Evolutionary conservation across 2,329 filamentous ascomycete species (phyloP).

Genomic region (Penicillium sp.): DNA sequence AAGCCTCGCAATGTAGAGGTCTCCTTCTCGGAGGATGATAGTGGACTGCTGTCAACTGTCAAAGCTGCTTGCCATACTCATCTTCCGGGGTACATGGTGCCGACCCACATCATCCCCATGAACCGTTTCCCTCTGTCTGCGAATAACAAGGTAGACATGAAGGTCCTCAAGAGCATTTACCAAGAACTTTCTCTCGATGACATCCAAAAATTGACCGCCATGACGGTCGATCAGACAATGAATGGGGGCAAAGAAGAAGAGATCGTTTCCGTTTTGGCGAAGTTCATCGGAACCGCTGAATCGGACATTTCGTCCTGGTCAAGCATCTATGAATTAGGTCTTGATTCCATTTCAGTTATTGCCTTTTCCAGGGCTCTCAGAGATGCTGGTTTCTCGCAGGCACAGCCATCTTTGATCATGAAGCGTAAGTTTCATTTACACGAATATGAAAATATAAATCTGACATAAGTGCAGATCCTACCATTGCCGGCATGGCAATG

Average conservation of each 20-base stretch:
- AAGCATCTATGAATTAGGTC: slow-evolving; percentile 76
- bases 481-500: slow-evolving; percentile 37
- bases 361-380: slow-evolving; percentile 61
- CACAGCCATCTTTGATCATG: slow-evolving; percentile 62
- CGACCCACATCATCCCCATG: slow-evolving; percentile 71
- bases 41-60: slow-evolving; percentile 44
- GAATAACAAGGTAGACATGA: slow-evolving; percentile 84
- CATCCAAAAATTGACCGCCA: slow-evolving; percentile 52
- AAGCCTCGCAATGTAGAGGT: slow-evolving; percentile 18
- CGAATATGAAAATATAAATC: neutral
- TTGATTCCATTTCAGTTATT: slow-evolving; percentile 82
- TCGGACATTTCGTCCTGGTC: slow-evolving; percentile 49
- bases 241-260: slow-evolving; percentile 32
- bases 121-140: slow-evolving; percentile 69
- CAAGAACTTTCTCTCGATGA: slow-evolving; percentile 53
- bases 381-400: slow-evolving; percentile 54
- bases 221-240: slow-evolving; percentile 24
- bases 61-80: slow-evolving; percentile 60
- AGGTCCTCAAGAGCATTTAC: slow-evolving; percentile 63
- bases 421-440: slow-evolving; percentile 44
- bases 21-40: slow-evolving; percentile 38
- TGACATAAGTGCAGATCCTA: slow-evolving; percentile 29
- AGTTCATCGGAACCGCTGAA: slow-evolving; percentile 46
- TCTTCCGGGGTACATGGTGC: slow-evolving; percentile 84
- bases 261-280: slow-evolving; percentile 52